Conservation (phyloP, 495 filamentous ascomycete genomes). For the Rostrohypoxylon terebratum region DNA sequence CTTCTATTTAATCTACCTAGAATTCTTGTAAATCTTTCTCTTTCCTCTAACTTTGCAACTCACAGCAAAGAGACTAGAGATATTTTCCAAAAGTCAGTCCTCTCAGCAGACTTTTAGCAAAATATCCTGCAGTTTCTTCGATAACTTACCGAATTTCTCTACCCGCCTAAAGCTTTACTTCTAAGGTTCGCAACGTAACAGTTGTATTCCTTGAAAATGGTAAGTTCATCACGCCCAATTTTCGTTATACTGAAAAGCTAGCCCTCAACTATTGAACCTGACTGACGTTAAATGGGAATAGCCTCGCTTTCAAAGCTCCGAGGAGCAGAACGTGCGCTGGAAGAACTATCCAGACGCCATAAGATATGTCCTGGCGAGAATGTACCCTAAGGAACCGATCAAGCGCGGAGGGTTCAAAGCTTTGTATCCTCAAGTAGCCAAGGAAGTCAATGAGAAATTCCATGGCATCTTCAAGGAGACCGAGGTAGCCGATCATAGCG, state of each 20-base stretch:
- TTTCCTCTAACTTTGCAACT: neutral
- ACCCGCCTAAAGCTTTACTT: too few species aligned
- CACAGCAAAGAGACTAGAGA: neutral
- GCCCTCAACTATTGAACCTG: neutral
- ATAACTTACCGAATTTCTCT: neutral
- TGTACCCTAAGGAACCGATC: constrained; percentile 4
- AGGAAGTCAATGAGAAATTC: constrained; percentile 9
- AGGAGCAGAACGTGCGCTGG: constrained; percentile 1
- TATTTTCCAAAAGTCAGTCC: neutral
- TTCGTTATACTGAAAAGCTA: neutral
- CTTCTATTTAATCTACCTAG: neutral
- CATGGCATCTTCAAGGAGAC: neutral
- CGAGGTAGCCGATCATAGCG: neutral
- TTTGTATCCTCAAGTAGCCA: neutral
- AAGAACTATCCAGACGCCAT: constrained; percentile 23
- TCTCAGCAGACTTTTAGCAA: neutral
- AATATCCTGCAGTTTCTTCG: neutral
- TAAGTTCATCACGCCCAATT: constrained; percentile 11
- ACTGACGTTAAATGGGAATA: constrained; percentile 1
- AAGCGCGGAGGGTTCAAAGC: constrained; percentile 2
- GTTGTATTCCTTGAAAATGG: neutral
- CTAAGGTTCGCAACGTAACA: neutral
- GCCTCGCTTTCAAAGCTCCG: neutral
- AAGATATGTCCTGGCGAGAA: constrained; percentile 18
- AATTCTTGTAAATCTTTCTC: neutral